phyloP scores from a whole-genome alignment of 257 asterid species.

The Dorcoceras hygrometricum region DNA sequence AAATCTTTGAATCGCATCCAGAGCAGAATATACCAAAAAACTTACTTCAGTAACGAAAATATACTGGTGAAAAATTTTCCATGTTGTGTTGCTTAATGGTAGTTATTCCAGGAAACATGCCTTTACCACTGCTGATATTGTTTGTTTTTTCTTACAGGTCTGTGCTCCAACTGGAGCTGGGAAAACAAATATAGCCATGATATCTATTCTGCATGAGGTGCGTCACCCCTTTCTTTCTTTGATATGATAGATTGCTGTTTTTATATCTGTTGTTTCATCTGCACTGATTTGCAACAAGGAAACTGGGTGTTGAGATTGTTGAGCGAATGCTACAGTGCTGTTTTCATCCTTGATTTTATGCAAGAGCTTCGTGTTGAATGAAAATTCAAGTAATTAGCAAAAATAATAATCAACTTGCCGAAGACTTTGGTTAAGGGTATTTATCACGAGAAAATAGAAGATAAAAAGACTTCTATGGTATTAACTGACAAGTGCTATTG shows the following conservation, averaged over 20 bases:
- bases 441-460: background rate
- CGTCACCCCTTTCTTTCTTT: conserved; percentile 13
- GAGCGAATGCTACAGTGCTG: conserved; percentile 2
- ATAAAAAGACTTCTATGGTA: background rate
- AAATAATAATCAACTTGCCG: background rate
- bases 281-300: background rate
- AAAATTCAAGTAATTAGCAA: background rate
- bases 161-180: conserved; percentile 99
- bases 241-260: background rate
- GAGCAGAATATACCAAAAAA: conserved; percentile 89
- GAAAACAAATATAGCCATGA: conserved; percentile 95
- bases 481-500: background rate
- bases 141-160: conserved; percentile 55
- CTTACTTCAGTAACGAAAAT: conserved; percentile 80
- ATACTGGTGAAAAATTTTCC: conserved; percentile 59
- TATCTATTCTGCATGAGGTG: conserved; percentile 89
- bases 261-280: background rate
- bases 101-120: conserved; percentile 22
- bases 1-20: conserved; percentile 91
- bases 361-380: conserved; percentile 12
- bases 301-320: background rate
- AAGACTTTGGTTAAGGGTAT: background rate
- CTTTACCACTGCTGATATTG: conserved; percentile 26
- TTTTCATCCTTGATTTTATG: background rate
- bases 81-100: conserved; percentile 1